A percentile compares a stretch with the other conserved stretches of the same genome.
These are phyloP conservation scores for Gastrodia elata DNA, from an alignment of 106 monocot genomes.

Conservation along the genomic window DNA sequence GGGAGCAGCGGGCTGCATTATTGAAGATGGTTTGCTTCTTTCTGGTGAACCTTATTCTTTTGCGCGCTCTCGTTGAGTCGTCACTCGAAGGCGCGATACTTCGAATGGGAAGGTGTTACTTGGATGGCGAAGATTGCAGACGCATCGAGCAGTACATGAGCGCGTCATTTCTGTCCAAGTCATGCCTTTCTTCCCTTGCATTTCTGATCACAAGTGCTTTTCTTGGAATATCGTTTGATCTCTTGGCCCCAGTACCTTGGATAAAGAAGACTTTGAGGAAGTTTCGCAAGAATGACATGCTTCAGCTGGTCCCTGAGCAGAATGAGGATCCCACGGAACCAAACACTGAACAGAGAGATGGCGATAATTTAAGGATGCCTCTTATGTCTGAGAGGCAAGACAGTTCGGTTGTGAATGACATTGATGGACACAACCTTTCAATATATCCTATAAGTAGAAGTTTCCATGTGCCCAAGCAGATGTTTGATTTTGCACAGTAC, in stretches of 20 bases:
- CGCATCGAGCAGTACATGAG: slow-evolving; percentile 87
- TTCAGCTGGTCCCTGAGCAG: slow-evolving; percentile 87
- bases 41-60: slow-evolving; percentile 85
- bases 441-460: slow-evolving; percentile 75
- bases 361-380: slow-evolving; percentile 41
- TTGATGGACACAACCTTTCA: slow-evolving; percentile 80
- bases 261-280: slow-evolving; percentile 89
- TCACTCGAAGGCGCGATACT: slow-evolving; percentile 83
- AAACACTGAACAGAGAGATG: slow-evolving; percentile 31
- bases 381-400: slow-evolving; percentile 59
- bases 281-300: slow-evolving; percentile 92
- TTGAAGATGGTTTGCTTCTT: slow-evolving; percentile 98
- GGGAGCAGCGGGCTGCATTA: slow-evolving; percentile 91
- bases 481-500: slow-evolving; percentile 97
- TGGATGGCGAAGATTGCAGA: slow-evolving; percentile 83
- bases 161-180: slow-evolving; percentile 77
- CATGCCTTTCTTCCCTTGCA: slow-evolving; percentile 87
- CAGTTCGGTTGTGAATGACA: slow-evolving; percentile 26
- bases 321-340: slow-evolving; percentile 55
- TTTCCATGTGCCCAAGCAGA: slow-evolving; percentile 89
- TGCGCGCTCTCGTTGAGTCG: slow-evolving; percentile 84
- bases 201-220: slow-evolving; percentile 89
- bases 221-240: slow-evolving; percentile 92
- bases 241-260: slow-evolving; percentile 92
- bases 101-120: slow-evolving; percentile 82